Evolutionary conservation across 208 protist species (phyloP).

Genomic region (Kentomonas sorsogonicus): DNA sequence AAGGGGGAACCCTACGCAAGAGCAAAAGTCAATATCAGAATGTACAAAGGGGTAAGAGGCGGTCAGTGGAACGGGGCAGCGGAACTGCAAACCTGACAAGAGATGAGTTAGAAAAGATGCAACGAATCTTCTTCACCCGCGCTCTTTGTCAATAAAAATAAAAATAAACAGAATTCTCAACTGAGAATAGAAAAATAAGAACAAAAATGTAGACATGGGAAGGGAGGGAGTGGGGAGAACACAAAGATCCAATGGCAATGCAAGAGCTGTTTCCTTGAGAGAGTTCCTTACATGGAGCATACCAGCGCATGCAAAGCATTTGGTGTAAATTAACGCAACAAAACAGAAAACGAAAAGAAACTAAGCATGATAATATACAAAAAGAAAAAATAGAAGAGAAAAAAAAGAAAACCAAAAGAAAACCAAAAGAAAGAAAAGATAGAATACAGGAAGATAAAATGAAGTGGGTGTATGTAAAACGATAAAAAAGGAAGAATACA

Average conservation of each 20-base stretch:
- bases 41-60: not conserved
- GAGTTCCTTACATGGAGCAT: too few species aligned
- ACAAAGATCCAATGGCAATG: not conserved
- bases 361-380: not conserved
- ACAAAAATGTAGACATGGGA: not conserved
- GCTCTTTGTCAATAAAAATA: not conserved
- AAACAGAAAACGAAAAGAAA: constrained; percentile 3
- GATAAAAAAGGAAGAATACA: too few species aligned
- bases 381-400: too few species aligned
- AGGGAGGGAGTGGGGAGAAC: not conserved
- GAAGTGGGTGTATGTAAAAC: too few species aligned
- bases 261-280: constrained; percentile 1
- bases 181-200: not conserved
- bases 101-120: not conserved
- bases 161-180: constrained; percentile 2
- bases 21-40: not conserved
- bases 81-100: not conserved
- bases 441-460: too few species aligned
- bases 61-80: not conserved
- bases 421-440: not conserved
- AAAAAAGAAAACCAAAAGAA: not conserved
- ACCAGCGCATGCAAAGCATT: too few species aligned
- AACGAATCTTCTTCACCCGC: too few species aligned
- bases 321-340: too few species aligned
- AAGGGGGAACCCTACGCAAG: not conserved